These are phyloP conservation scores for Schwanniomyces etchellsii DNA, from an alignment of 1,139 yeast genomes.

Conservation along the genomic window DNA sequence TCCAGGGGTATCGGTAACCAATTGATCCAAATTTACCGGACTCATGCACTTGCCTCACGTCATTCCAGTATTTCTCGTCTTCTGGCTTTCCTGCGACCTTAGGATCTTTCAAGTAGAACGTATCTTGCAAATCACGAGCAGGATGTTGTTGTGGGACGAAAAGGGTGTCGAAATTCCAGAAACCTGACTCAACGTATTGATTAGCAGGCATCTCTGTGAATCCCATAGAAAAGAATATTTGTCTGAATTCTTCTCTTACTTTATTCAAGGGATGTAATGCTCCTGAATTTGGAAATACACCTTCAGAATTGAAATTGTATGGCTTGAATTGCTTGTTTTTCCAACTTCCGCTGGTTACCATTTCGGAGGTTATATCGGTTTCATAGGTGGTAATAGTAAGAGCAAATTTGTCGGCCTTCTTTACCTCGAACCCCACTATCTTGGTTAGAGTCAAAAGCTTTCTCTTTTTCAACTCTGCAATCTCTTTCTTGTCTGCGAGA, in stretches of 20 bases:
- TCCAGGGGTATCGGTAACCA: constrained; percentile 99
- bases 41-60: constrained; percentile 80
- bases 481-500: constrained; percentile 56
- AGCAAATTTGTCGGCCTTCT: constrained; percentile 81
- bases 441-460: constrained; percentile 73
- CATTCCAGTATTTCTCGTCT: constrained; percentile 72
- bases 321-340: constrained; percentile 83
- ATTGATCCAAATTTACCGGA: constrained; percentile 89
- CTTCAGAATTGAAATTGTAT: constrained; percentile 94
- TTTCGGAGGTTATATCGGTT: constrained; percentile 91
- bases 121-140: constrained; percentile 97
- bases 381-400: constrained; percentile 75
- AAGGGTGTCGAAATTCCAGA: constrained; percentile 97
- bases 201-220: constrained; percentile 99
- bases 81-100: constrained; percentile 70
- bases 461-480: constrained; percentile 88
- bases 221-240: constrained; percentile 95
- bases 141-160: constrained; percentile 99
- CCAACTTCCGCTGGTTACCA: constrained; percentile 82
- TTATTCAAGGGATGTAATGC: constrained; percentile 95
- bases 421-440: constrained; percentile 66
- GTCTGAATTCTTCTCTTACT: constrained; percentile 96
- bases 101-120: constrained; percentile 95
- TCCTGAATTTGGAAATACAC: constrained; percentile 80
- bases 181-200: constrained; percentile 95